Base-by-base conservation (phyloP, 495 filamentous ascomycete genomes). In the Stereocaulon alpinum region DNA sequence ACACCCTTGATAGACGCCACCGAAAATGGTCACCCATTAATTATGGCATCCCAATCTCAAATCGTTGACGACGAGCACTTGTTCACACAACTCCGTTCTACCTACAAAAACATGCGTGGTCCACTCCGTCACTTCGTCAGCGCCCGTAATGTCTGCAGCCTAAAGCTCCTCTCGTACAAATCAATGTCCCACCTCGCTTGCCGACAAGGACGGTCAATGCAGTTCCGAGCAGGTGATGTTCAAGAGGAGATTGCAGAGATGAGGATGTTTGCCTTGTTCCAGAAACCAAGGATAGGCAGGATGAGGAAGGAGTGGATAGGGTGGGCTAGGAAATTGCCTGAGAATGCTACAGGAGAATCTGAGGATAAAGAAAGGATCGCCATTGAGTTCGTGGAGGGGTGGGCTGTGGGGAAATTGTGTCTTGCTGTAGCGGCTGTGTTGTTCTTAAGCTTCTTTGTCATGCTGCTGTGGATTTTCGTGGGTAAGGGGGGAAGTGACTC, bases 21-120 rank as follows among this genome's bases (percentile, higher is more conserved):
- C 17, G 51, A 59, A 34, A 58, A 54, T 5, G 51, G 48, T 5
- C 61, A 41, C 7, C 53, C 34, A 6, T 37, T 45, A 17, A 40
- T 58, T 5, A 58, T n/a, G 49, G 61, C 59, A 32, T 60, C 20
- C 0, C 47, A 54, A 40, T 43, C 40, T 15, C 29, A 5, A 10
- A 42, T 40, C 24, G 68, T 68, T 47, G 68, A 70, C 58, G 68
- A 70, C 49, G 65, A 63, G 32, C 15, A 43, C 18, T 42, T 70
- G 17, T 68, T 67, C 66, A 56, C 27, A 14, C 59, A 63, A 4
- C 37, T 70, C 42, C 40, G 57, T 10, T 30, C 29, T 0, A 40
- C 61, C 4, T 68, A 70, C 54, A 34, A 37, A 12, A 34, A 20
- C 27, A 52, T 65, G 48, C 48, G 59, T 2, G 66, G 66, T 2